Evolutionary conservation across 352 stramenopile genomes (phyloP), one percentile per base, ranked within the genome.

Genomic region (Pythium diclinum): DNA sequence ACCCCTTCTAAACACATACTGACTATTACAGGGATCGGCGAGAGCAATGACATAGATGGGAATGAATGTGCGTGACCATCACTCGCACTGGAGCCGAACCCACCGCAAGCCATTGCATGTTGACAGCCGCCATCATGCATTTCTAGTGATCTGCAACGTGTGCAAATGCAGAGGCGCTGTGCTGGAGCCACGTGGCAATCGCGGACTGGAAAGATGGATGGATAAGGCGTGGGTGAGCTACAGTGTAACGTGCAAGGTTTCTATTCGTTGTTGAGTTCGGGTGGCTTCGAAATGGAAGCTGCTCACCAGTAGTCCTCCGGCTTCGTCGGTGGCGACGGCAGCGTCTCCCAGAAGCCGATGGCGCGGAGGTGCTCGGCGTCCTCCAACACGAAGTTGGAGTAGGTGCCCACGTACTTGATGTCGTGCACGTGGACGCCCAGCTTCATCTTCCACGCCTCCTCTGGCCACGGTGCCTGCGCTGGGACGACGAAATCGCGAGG

Each of bases 401-500:
- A 71, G 6, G 64, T n/a, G 42, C 61, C 52, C n/a, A 36, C 16
- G 59, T 67, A 65, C 42, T 58, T 58, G 32, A 71, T 71, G 21
- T 65, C 64, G 44, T 34, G 4, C 51, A 63, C 64, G 36, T 36
- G 28, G 40, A 49, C 54, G 32, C 67, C 67, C 0, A 73, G 62
- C 34, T 58, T 53, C 42, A 67, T 36, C 8, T 52, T 53, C 61
- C 67, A 66, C 10, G 67, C 53, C 34, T 66, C 51, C 11, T 63
- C 42, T 19, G 67, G 67, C 61, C 61, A 73, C n/a, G 56, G 61
- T 3, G 51, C 38, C 38, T 51, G 17, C 11, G 47, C 33, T 13
- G 67, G 67, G 8, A 73, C 67, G 11, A 73, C 61, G 28, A 69
- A 73, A 25, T 56, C 51, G 33, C 52, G 56, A 21, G 49, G 67